Base-by-base conservation (phyloP, 1,139 yeast genomes). In the Barnettozyma hawaiiensis region DNA sequence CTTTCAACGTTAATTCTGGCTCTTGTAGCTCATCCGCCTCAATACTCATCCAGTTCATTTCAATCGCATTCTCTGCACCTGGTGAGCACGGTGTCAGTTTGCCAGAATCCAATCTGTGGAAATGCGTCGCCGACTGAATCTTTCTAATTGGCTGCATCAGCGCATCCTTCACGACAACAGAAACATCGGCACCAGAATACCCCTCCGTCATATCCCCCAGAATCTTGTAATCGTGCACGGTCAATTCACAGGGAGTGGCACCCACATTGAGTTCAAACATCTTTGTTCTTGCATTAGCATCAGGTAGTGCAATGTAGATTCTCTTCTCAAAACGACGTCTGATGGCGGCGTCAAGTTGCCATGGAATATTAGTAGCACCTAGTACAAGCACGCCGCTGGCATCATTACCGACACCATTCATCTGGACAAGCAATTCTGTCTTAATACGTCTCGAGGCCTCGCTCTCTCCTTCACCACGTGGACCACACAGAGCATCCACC, bases 401-500 rank as follows among this genome's bases (percentile, higher is more conserved):
- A 61, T 94, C 98, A 60, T 87, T 90, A 12, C 98, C 98, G 7
- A 94, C 98, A 55, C 98, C 99, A 62, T 92, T 92, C 98, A 94
- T 94, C 62, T 94, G 98, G 8, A 94, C 97, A 57, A 94, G 73
- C 44, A 94, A 71, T 62, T 94, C 99, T 0, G 98, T 94, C 63
- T 94, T 92, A 58, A 94, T 90, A 68, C 98, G 80, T 61, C 98
- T 76, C 39, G 90, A 81, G 0, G 98, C 98, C 64, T 94, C 99
- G 54, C 95, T 82, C 61, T 92, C 98, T 21, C 97, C 97, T 61
- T 92, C 98, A 24, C 97, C 98, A 66, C 99, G 76, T 5, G 97
- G 96, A 0, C 98, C 97, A 67, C 97, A 90, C 47, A 94, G 71
- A 0, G 98, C 97, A 65, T 92, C 99, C 20, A 92, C 97, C 65